Evolutionary conservation across 2,329 filamentous ascomycete species (phyloP), one percentile per base, ranked within the genome.

Genomic region (Arachnomyces sp.): DNA sequence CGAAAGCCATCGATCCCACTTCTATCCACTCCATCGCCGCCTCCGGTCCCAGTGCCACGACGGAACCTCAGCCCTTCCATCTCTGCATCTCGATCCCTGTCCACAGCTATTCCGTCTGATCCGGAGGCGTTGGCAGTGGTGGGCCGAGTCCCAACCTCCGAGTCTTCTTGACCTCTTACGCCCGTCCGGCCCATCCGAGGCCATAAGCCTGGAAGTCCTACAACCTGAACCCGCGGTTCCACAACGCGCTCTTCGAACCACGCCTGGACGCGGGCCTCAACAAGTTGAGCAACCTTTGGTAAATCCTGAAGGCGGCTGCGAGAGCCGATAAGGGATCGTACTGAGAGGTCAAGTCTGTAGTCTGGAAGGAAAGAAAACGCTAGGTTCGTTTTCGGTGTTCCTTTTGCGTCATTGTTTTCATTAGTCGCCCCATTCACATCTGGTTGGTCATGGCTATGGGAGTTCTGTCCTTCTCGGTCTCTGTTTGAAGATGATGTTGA

Each of bases 301-400:
- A 82, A 75, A 53, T 82, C 78, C 54, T 81, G 77, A 1, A 82
- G 65, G 32, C 78, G 68, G 37, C 73, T 75, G 35, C 78, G 73
- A 4, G 75, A 78, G 40, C 78, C 78, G 34, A 82, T 76, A 17
- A 82, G 68, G 2, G 76, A 80, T 40, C 75, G 71, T 3, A 81
- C 75, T n/a, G 74, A 78, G 34, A 82, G 68, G 53, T 82, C 78
- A 28, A 82, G 72, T 15, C 77, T 69, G 58, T 82, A 82, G 59
- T 82, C 77, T 43, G 69, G 69, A 3, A 72, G 60, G 49, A 98
- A 98, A 42, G 87, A 93, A 63, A 98, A 96, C 0, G 86, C 86
- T 61, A 98, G 83, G 58, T 88, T 93, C 3, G 92, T 95, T 3
- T 71, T 70, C 1, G 84, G 84, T 3, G 79, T 84, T 16, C 78